A percentile compares a stretch with the other conserved stretches of the same genome.
Evolutionary conservation across 2,329 filamentous ascomycete species (phyloP).

Genomic region (Trichoderma gracile): DNA sequence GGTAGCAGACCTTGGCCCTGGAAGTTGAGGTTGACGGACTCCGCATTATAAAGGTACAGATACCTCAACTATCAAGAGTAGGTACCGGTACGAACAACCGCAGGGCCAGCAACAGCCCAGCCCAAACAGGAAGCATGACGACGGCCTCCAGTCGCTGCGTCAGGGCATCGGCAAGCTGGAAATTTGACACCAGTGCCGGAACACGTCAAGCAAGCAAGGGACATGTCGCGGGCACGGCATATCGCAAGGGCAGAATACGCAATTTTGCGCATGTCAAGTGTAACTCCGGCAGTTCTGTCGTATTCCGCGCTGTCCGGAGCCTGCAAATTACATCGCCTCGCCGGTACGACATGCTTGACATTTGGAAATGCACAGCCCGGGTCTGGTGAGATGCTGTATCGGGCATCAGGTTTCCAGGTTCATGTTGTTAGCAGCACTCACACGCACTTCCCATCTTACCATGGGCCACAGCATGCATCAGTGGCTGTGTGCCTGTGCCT

Average conservation of each 20-base stretch:
- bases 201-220: constrained; percentile 1
- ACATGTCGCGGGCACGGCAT: constrained; percentile 1
- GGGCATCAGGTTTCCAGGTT: no score
- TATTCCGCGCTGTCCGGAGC: no score
- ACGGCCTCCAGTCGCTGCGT: background rate
- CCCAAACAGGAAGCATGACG: background rate
- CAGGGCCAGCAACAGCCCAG: background rate
- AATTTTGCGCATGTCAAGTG: background rate
- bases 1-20: no score
- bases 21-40: background rate
- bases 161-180: background rate
- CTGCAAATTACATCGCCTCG: no score
- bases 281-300: background rate
- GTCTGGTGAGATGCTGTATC: no score
- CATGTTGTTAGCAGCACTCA: no score
- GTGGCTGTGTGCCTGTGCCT: background rate
- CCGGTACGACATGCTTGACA: background rate
- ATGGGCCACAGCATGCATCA: background rate
- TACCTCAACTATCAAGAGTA: background rate
- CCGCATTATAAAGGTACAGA: constrained; percentile 7
- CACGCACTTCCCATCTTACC: no score
- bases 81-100: background rate
- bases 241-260: background rate
- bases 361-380: background rate
- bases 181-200: background rate